phyloP scores from a whole-genome alignment of 176 grass and related monocot genomes.

The Puccinellia tenuiflora region DNA sequence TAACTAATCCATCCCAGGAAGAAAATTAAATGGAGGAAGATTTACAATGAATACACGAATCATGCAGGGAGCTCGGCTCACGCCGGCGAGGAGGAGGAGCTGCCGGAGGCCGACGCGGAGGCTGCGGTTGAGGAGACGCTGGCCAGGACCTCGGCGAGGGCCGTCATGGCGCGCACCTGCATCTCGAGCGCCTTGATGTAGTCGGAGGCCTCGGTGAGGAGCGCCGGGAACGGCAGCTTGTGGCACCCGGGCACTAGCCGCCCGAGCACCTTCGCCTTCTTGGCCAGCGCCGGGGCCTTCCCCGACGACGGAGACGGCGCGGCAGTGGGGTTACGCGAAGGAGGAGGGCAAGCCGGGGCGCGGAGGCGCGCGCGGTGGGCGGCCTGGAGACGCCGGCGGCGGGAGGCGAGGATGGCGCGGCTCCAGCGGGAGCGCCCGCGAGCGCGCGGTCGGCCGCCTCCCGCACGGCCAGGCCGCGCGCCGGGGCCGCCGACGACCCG shows the following conservation, averaged over 20 bases:
- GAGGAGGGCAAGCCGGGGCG: not conserved
- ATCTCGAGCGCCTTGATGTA: conserved; percentile 92
- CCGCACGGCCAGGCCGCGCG: conserved; percentile 52
- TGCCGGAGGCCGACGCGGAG: not conserved
- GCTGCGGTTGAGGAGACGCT: conserved; percentile 26
- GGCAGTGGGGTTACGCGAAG: not conserved
- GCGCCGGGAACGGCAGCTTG: conserved; percentile 57
- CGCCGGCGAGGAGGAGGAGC: conserved; percentile 15
- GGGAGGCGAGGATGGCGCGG: conserved; percentile 65
- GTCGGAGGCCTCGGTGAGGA: conserved; percentile 69
- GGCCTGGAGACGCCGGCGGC: conserved; percentile 35
- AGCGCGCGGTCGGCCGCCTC: conserved; percentile 80
- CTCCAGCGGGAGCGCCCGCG: conserved; percentile 72
- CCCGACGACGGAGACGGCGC: not conserved
- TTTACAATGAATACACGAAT: conserved; percentile 61
- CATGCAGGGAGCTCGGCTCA: conserved; percentile 9
- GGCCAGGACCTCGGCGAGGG: conserved; percentile 68
- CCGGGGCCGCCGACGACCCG: not conserved
- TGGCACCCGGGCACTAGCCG: conserved; percentile 78
- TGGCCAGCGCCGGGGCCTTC: conserved; percentile 20
- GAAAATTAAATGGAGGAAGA: conserved; percentile 8
- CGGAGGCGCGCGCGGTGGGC: conserved; percentile 31
- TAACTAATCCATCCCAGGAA: conserved; percentile 32
- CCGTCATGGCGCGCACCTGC: conserved; percentile 89
- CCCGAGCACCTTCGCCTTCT: conserved; percentile 64